Base-by-base conservation (phyloP, 2,329 filamentous ascomycete genomes). In the Arthrinium phaeospermum region DNA sequence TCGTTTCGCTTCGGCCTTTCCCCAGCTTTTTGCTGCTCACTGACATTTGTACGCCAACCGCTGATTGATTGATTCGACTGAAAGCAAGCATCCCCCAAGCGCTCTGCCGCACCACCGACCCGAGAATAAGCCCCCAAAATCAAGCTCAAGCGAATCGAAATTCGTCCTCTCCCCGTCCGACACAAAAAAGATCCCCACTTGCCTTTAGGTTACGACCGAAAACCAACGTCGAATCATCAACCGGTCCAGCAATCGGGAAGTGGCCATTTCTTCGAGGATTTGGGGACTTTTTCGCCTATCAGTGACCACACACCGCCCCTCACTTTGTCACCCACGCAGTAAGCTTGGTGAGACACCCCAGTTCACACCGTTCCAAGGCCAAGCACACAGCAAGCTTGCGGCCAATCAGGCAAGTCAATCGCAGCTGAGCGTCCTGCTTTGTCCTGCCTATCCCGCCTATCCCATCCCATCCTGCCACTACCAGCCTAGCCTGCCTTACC, bases 391-490 rank as follows among this genome's bases (percentile, higher is more conserved):
- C 27, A n/a, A 41, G 30, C 68, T 51, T 70, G 68, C 68, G 68
- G 34, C 68, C 68, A 70, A 70, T 70, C 68, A 70, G 47, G 68
- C 68, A 57, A 57, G 46, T 70, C 47, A 70, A 70, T 70, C 68
- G 68, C 68, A 37, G 10, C 12, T n/a, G 13, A 30, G 19, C 41
- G 16, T 10, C 34, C 44, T n/a, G 41, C 61, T 16, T 16, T 19
- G 27, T 34, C 45, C 41, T 41, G 22, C 30, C 37, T 27, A 27
- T n/a, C 64, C 24, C 12, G 34, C n/a, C 37, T 45, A 30, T 12
- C 37, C 64, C 10, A 8, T 41, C 30, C 61, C 12, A 30, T 24
- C n/a, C 13, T 14, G 12, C 24, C 6, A 24, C 7, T 41, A 24
- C 47, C 47, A 51, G 47, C 7, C 46, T 49, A 51, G 22, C n/a